Base-by-base conservation (phyloP, 805 yeast species). In the Wickerhamomyces kurtzmanii region DNA sequence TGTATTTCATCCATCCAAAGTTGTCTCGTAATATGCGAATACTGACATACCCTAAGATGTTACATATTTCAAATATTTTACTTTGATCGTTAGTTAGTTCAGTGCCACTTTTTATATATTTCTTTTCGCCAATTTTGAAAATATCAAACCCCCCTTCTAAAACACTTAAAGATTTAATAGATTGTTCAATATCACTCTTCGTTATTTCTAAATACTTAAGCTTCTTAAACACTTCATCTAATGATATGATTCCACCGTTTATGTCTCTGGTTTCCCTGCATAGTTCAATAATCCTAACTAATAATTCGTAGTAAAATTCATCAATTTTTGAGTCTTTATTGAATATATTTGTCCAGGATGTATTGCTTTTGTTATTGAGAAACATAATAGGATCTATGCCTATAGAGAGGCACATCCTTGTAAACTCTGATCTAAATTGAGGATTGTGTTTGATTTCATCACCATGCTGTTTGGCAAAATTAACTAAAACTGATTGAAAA, bases 241-340 rank as follows among this genome's bases (percentile, higher is more conserved):
- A 57, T 0, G 82, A 60, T 14, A 86, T 68, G 10, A 85, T 58
- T 1, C 96, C 96, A 11, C 96, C 96, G 46, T 84, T 87, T 34
- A 75, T 56, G 31, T 68, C 75, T 37, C 77, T 56, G 3, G 89
- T 79, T 15, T 63, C 60, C 30, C 77, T 72, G 44, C 94, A 82
- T 4, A 77, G 59, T 42, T 86, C 94, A 10, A 86, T 77, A 11
- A 86, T 59, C 31, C 77, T 69, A 10, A 84, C 79, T 3, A 84
- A 73, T 12, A 89, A 53, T 22, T 79, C 85, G 34, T 74, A 70
- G 36, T 66, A 65, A 39, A 68, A 78, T 40, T 79, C 86, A 24
- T 51, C 45, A 22, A 54, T 36, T 21, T 31, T 32, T 4, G 9
- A 18, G 12, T 8, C 48, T 21, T 38, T 45, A n/a, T n/a, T n/a